Evolutionary conservation across 345 rosid species (phyloP), one percentile per base, ranked within the genome.

Genomic region (Aethionema arabicum): DNA sequence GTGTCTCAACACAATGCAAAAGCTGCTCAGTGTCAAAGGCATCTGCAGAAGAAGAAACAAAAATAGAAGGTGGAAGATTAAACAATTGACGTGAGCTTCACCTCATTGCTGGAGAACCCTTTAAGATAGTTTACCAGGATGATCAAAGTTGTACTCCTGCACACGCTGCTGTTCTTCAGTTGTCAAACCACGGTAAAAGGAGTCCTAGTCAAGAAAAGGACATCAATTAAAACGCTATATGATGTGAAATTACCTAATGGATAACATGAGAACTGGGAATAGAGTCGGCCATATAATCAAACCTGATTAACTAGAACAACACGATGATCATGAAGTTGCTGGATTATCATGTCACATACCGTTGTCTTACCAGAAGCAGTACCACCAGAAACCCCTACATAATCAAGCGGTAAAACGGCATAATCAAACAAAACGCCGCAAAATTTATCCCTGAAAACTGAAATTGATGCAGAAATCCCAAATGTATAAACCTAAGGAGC

Each of bases 321-420:
- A 6, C 99, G 96, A 58, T 93, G 99, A 73, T 93, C 99, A 52
- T 87, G 99, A 68, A 93, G 97, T 68, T 93, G 88, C 53, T 90
- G 97, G 68, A 93, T 93, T 56, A 93, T 90, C 97, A 90, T 85
- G 60, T 93, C 99, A 61, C 99, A 93, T 14, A 93, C 99, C 0
- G 97, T 93, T 3, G 99, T 93, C 76, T 93, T 93, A 40, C 99
- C 99, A 0, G 99, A 93, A 66, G 99, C 97, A 32, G 97, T 90
- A 59, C 97, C 97, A 52, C 99, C 99, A 5, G 91, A 87, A 32
- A 93, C 99, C 32, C 99, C 99, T 93, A 59, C 52, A 57, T 57
- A 32, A 50, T 57, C 43, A 64, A 3, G 37, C 6, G 8, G 15
- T 38, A 40, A 54, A 63, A 33, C n/a, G 0, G 30, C 1, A 8